These are phyloP conservation scores for Barnettozyma salicaria DNA, from an alignment of 805 yeast species.

Conservation along the genomic window DNA sequence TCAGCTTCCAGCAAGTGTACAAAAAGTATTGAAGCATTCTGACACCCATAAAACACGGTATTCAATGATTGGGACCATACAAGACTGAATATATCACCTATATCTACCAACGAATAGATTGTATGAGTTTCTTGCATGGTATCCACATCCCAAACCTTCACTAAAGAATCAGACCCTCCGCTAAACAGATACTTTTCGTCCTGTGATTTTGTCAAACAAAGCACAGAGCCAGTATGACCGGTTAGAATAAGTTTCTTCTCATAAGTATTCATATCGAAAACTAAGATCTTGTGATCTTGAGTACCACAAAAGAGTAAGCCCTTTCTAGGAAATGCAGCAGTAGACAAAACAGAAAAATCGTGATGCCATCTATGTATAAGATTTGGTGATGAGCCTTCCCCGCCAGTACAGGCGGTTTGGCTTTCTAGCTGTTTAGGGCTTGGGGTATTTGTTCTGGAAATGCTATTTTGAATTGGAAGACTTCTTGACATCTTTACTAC, in stretches of 20 bases:
- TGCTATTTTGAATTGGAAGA: conserved; percentile 16
- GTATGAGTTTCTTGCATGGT: conserved; percentile 51
- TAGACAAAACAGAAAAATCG: conserved; percentile 65
- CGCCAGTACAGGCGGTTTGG: not conserved
- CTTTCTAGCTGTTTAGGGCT: conserved; percentile 12
- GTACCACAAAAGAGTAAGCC: conserved; percentile 80
- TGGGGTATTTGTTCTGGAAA: conserved; percentile 12
- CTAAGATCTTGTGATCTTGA: conserved; percentile 72
- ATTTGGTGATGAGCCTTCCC: conserved; percentile 7
- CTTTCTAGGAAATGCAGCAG: conserved; percentile 52
- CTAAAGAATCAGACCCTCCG: conserved; percentile 86
- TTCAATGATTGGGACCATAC: conserved; percentile 56
- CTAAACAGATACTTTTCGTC: conserved; percentile 61
- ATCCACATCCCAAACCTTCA: conserved; percentile 75
- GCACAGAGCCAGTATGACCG: conserved; percentile 71
- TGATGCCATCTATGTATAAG: conserved; percentile 74
- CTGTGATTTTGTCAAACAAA: conserved; percentile 53
- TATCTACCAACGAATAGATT: conserved; percentile 76
- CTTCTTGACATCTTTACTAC: conserved; percentile 15
- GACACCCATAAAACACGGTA: conserved; percentile 80
- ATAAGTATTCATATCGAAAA: conserved; percentile 62
- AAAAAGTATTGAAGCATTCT: conserved; percentile 84
- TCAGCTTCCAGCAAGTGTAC: conserved; percentile 35
- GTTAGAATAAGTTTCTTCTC: conserved; percentile 45
- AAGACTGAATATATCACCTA: conserved; percentile 88